Base-by-base conservation (phyloP, 129 eudicot genomes). In the Flaveria ramosissima region DNA sequence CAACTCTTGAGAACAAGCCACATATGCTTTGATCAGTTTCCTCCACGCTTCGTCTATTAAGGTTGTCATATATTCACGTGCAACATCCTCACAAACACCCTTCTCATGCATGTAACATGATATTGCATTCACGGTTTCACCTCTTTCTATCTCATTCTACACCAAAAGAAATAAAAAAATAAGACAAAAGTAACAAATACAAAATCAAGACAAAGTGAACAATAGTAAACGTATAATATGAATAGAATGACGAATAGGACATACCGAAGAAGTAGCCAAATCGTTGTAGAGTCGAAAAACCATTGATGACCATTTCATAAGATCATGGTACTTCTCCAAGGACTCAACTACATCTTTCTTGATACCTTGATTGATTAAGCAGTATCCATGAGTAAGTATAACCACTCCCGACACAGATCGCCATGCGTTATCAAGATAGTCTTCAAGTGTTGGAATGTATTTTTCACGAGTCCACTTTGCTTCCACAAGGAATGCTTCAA, bases 61-160 rank as follows among this genome's bases (percentile, higher is more conserved):
- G 8, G 62, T 51, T 63, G 56, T 57, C 14, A 84, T 65, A 36
- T 82, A 41, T 51, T 51, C 41, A 9, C 86, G 86, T 12, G 88
- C 83, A n/a, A 72, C 56, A 30, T 82, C 81, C 74, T 79, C 83
- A 8, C 82, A 77, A 41, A 77, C 71, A 13, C 81, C 83, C 56
- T 70, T 84, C 47, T 87, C 92, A 0, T 19, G 63, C 88, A 87
- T 87, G 84, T 84, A 84, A 80, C 88, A 84, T 15, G 70, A 53
- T 19, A 87, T 79, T 42, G 87, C 81, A 72, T 84, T 87, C 16
- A 84, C 83, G 19, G 75, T 73, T 57, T 85, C 70, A 5, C 89
- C 89, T 67, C 82, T 81, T 11, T 81, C 72, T 46, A 85, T 67
- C 77, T 88, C 92, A 23, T 17, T 48, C 82, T 78, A 16, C 3